Conservation (phyloP, 257 asterid species). For the Linderniella brevidens region DNA sequence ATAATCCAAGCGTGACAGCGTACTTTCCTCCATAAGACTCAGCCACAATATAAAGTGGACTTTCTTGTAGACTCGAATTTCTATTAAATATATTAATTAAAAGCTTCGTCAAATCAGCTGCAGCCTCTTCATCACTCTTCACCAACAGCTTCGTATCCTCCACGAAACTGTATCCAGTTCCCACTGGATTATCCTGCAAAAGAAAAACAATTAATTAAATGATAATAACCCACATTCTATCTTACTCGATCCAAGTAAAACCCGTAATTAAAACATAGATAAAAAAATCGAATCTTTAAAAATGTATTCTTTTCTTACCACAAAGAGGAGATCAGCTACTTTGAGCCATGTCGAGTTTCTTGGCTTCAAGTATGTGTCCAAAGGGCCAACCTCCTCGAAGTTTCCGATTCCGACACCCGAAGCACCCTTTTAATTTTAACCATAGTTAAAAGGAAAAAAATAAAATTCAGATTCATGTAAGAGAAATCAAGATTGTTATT, state of each 20-base stretch:
- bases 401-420: conserved; percentile 93
- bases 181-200: conserved; percentile 95
- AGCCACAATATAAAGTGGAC: conserved; percentile 73
- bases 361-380: conserved; percentile 54
- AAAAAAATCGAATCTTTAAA: neutral
- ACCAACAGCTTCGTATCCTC: conserved; percentile 50
- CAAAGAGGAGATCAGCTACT: conserved; percentile 88
- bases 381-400: conserved; percentile 83
- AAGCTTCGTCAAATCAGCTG: conserved; percentile 59
- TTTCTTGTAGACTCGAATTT: conserved; percentile 40
- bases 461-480: neutral
- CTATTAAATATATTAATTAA: conserved; percentile 54
- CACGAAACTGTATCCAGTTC: conserved; percentile 90
- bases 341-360: conserved; percentile 83
- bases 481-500: neutral
- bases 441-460: neutral
- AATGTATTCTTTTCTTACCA: conserved; percentile 26
- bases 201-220: conserved; percentile 57
- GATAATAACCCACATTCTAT: no score
- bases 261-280: no score
- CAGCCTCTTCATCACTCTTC: conserved; percentile 77
- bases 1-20: conserved; percentile 83
- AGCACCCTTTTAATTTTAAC: conserved; percentile 35
- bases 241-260: no score
- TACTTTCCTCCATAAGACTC: conserved; percentile 93